These are phyloP conservation scores for Xylariales sp. DNA, from an alignment of 2,329 filamentous ascomycete species.

Conservation along the genomic window DNA sequence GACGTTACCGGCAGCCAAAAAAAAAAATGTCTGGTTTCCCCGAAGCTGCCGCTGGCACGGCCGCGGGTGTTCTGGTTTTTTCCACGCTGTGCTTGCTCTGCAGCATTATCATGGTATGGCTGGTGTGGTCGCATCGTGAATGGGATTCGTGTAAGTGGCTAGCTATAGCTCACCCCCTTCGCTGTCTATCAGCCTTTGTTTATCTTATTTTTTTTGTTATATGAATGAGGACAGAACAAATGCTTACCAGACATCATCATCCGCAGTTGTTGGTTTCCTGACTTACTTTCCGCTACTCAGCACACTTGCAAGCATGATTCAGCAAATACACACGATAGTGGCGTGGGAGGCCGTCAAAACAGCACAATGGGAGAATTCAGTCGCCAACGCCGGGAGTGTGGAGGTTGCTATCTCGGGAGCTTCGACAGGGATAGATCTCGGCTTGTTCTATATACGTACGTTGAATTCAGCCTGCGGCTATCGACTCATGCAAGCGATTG, in stretches of 20 bases:
- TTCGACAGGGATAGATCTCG: slow-evolving; percentile 34
- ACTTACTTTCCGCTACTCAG: slow-evolving; percentile 30
- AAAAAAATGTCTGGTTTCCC: no score
- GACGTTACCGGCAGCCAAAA: slow-evolving; percentile 30
- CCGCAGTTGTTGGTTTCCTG: slow-evolving; percentile 34
- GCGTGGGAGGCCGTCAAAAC: slow-evolving; percentile 34
- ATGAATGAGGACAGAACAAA: neutral
- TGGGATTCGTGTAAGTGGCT: slow-evolving; percentile 36
- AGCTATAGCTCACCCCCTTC: no score
- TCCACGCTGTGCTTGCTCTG: slow-evolving; percentile 28
- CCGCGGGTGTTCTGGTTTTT: slow-evolving; percentile 28
- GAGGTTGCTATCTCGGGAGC: slow-evolving; percentile 37
- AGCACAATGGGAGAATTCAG: slow-evolving; percentile 30
- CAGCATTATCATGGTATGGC: slow-evolving; percentile 28
- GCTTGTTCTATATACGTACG: slow-evolving; percentile 45
- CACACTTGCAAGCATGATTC: slow-evolving; percentile 33
- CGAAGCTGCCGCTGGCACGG: slow-evolving; percentile 25
- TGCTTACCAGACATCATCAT: neutral
- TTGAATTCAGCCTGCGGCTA: no score
- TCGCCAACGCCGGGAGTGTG: slow-evolving; percentile 28
- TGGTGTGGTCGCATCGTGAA: slow-evolving; percentile 34
- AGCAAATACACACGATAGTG: slow-evolving; percentile 36
- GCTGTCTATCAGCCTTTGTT: no score
- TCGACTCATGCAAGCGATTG: no score
- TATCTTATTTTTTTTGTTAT: no score